Base-by-base conservation (phyloP, 768 basidiomycete genomes). In the Candolleomyces efflorescens region DNA sequence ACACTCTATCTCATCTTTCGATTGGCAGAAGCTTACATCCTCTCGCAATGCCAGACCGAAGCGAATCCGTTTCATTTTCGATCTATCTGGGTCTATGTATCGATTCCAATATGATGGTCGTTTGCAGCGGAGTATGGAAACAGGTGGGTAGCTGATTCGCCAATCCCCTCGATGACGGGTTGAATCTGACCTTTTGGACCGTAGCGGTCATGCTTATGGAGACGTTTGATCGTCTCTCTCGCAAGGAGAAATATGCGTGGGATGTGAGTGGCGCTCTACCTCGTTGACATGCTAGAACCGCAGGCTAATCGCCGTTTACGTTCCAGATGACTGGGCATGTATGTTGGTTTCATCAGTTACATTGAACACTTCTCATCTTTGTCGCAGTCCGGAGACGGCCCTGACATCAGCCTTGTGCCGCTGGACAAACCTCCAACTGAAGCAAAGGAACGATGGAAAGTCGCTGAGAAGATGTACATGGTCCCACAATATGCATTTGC, bases 191-290 rank as follows among this genome's bases (percentile, higher is more conserved):
- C 32, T 7, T 32, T 39, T 18, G 5, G n/a, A 41, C 3, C 22
- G 10, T 60, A 85, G 85, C 84, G n/a, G 83, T 82, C 9, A 88
- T 87, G 86, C 66, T 88, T 45, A 86, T 88, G 85, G 86, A 88
- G 64, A 85, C 83, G 2, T 86, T 88, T 62, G 79, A 82, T 47
- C 78, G 79, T 4, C 71, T 88, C 15, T 81, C 82, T 7, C 68
- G 82, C 49, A 85, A 86, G 67, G 84, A 86, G 60, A 88, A 88
- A 67, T 88, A 85, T 65, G 80, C 82, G n/a, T 88, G 86, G 86
- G 86, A 88, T 78, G 86, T 87, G 62, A 70, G 84, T 77, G 32
- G 32, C 11, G 32, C 32, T 32, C 1, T 18, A 48, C 4, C 32
- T 44, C 32, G 17, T 13, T 24, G 37, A 45, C n/a, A 11, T 17